Base-by-base conservation (phyloP, 164 flowering plant genomes). In the Pachysandra terminalis region DNA sequence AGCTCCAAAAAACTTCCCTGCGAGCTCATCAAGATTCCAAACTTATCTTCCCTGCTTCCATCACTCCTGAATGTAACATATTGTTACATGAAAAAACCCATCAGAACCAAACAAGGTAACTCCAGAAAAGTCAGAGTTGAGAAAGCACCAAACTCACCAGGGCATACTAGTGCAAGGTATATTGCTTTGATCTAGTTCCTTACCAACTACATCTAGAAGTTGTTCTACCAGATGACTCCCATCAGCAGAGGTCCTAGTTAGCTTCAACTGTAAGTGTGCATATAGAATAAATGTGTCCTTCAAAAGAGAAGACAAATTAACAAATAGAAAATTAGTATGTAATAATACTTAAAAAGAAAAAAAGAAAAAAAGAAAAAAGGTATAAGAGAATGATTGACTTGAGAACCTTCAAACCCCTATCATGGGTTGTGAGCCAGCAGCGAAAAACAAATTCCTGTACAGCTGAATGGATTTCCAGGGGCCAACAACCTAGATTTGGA, bases 101-200 rank as follows among this genome's bases (percentile, higher is more conserved):
- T 67, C 53, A 57, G 59, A 56, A 24, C 37, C 37, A 61, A 27
- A 48, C 51, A 27, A 70, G 27, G 61, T 53, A 35, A 63, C 24
- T 45, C 58, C n/a, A 25, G 27, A 41, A 41, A 63, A n/a, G 26
- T 55, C 28, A 41, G 19, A 32, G 25, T 21, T 26, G 32, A 65
- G 40, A 56, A 19, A 45, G 58, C 63, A 60, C 1, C 9, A 41
- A 56, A 72, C 85, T 75, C 54, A 96, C 99, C 93, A 48, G 37
- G 78, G 59, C 13, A 76, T 57, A 57, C 65, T 70, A 73, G 77
- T 32, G 69, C 71, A 68, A 19, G 74, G 56, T 22, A 61, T 67
- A 77, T 27, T 79, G 76, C 77, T 76, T 66, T 89, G 97, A 81
- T 96, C 96, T 16, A 96, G 84, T 56, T 90, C 98, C 87, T 81